A percentile compares a stretch with the other conserved stretches of the same genome.
phyloP scores from a whole-genome alignment of 225 moss, liverwort and hornwort genomes.

The Polytrichum formosum region DNA sequence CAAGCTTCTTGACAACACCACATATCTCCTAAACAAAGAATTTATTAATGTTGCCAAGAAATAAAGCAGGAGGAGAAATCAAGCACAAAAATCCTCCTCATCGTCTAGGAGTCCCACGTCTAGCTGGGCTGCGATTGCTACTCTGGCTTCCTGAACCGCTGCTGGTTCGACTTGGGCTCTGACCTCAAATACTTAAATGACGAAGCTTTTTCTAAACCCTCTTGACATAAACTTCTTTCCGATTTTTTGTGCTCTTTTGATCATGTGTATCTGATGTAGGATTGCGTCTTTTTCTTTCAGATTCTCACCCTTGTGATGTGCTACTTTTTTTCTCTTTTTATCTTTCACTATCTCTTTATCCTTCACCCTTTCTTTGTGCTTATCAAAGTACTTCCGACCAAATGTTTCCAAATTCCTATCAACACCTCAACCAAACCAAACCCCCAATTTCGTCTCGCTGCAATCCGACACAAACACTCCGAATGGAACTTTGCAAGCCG shows the following conservation, averaged over 20 bases:
- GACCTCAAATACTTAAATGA: conserved; percentile 63
- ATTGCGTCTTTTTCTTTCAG: conserved; percentile 69
- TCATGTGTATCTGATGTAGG: conserved; percentile 47
- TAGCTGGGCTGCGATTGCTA: conserved; percentile 68
- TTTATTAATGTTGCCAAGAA: too few relatives aligned
- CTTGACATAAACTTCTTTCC: conserved; percentile 51
- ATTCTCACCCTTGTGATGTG: conserved; percentile 48
- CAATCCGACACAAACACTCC: too few relatives aligned
- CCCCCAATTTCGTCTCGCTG: too few relatives aligned
- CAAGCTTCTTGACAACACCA: too few relatives aligned
- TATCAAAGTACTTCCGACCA: conserved; percentile 9
- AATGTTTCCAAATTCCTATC: too few relatives aligned
- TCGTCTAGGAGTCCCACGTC: conserved; percentile 63
- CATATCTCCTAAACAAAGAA: too few relatives aligned
- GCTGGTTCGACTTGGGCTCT: conserved; percentile 63
- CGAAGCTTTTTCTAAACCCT: conserved; percentile 51
- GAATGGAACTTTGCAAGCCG: too few relatives aligned
- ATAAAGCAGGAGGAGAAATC: too few relatives aligned
- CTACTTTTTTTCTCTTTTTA: conserved; percentile 49
- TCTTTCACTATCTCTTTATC: conserved; percentile 64
- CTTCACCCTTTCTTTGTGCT: conserved; percentile 38
- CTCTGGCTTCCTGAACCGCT: conserved; percentile 73
- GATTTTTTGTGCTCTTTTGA: conserved; percentile 52
- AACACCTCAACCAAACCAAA: too few relatives aligned
- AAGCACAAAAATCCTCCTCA: conserved; percentile 35